Evolutionary conservation across 2,329 filamentous ascomycete genomes (phyloP), one percentile per base, ranked within the genome.

Genomic region (Xylariaceae sp.): DNA sequence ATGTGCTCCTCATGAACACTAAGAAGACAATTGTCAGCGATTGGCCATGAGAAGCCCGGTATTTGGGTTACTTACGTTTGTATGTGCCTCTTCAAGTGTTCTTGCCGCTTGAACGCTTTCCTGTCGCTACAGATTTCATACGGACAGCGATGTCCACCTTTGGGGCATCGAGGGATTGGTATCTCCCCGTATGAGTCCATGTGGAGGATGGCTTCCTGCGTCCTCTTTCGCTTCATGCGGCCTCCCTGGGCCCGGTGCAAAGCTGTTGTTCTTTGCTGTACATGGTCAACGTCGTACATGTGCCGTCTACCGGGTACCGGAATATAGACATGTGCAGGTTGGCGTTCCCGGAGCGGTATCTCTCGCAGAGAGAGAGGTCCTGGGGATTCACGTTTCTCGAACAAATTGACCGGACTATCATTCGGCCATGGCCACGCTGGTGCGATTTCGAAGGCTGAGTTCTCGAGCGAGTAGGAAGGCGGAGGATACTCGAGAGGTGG

Each of bases 71-170:
- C 60, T 60, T 61, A 81, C 78, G 76, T 76, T 48, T 73, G 72
- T 47, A 75, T 71, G 61, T 83, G 80, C 28, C 80, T 73, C 68
- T 81, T 82, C 16, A 82, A 66, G 55, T 83, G 80, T 63, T 83
- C 80, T 19, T 75, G 76, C 50, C 79, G 71, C 58, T 77, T 75
- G 54, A 78, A 81, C 0, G 72, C 73, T 58, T 75, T 60, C 42
- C 54, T 51, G 10, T 48, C 45, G 12, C 71, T 63, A 63, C 79
- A 82, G 28, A 71, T 71, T 6, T 70, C 70, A 31, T 75, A 72
- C 14, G 73, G 67, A 56, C 78, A 81, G 55, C 73, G 63, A 55
- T 60, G 67, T 28, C 59, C 62, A n/a, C 59, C 65, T 31, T 61
- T 63, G 6, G 62, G 52, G 6, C 67, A 62, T n/a, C 56, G 54